Evolutionary conservation across 805 yeast species (phyloP).

Genomic region (Monosporozyma aerobia): DNA sequence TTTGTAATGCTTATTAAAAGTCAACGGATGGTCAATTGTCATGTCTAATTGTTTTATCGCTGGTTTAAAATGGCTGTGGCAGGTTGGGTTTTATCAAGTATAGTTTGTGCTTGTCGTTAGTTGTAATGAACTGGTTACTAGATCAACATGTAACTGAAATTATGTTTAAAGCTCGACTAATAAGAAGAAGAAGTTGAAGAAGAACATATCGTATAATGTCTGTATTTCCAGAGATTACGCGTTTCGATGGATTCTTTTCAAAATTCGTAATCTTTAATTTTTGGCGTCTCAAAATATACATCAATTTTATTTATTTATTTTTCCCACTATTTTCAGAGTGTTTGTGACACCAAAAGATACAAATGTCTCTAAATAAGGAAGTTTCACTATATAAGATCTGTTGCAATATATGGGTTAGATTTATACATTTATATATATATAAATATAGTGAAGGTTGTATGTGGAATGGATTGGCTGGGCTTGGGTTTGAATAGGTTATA

Average conservation of each 20-base stretch:
- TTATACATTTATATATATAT: background rate
- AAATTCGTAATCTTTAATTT: background rate
- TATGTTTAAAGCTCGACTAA: too few species aligned
- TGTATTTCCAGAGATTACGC: too few species aligned
- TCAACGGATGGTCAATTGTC: background rate
- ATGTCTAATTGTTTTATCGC: background rate
- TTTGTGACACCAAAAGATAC: background rate
- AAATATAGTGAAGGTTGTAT: background rate
- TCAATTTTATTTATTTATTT: background rate
- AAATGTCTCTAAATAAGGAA: background rate
- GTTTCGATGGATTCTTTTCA: background rate
- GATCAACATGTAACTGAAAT: too few species aligned
- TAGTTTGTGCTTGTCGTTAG: background rate
- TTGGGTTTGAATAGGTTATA: background rate
- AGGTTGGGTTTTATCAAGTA: background rate
- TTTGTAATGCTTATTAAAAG: conserved; percentile 2
- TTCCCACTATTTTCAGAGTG: background rate
- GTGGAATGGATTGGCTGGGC: background rate
- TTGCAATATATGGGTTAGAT: background rate
- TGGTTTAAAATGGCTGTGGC: background rate
- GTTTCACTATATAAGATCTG: background rate
- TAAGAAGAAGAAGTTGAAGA: too few species aligned
- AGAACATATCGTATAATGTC: too few species aligned
- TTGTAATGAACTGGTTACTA: too few species aligned
- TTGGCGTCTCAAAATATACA: background rate